Conservation (phyloP, 2,329 filamentous ascomycete genomes). For the Arthrobotrys sphaeroides region DNA sequence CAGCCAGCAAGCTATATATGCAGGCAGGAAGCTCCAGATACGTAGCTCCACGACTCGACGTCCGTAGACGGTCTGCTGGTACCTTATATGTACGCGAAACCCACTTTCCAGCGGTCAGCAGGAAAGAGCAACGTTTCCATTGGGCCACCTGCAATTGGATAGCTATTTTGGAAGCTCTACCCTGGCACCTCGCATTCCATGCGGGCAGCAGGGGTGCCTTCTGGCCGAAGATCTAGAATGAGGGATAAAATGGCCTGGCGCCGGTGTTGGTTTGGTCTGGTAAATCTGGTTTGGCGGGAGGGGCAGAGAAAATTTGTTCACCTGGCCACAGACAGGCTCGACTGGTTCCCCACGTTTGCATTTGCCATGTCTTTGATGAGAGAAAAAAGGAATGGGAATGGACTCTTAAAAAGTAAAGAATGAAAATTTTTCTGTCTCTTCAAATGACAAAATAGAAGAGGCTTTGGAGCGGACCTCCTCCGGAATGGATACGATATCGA, state of each 20-base stretch:
- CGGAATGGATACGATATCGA: neutral
- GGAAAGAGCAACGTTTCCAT: slow-evolving; percentile 50
- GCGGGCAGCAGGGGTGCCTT: slow-evolving; percentile 49
- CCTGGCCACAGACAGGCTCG: slow-evolving; percentile 12
- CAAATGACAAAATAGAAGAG: neutral
- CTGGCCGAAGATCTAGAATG: slow-evolving; percentile 54
- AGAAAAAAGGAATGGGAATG: neutral
- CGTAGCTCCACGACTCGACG: slow-evolving; percentile 38
- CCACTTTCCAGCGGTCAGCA: slow-evolving; percentile 37
- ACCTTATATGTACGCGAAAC: slow-evolving; percentile 29
- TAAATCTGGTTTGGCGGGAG: slow-evolving; percentile 24
- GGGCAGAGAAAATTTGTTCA: slow-evolving; percentile 27
- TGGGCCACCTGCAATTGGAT: slow-evolving; percentile 51
- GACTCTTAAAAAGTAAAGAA: neutral
- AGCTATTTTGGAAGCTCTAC: slow-evolving; percentile 53
- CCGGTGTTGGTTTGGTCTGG: neutral
- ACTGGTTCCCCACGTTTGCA: slow-evolving; percentile 11
- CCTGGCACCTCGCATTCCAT: slow-evolving; percentile 51
- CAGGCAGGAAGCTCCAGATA: slow-evolving; percentile 49
- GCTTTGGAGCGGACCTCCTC: neutral
- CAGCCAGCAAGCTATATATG: slow-evolving; percentile 20
- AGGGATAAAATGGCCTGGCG: slow-evolving; percentile 48
- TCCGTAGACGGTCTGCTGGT: slow-evolving; percentile 15
- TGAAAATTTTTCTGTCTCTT: slow-evolving; percentile 8
- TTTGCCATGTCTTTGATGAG: slow-evolving; percentile 15